phyloP scores from a whole-genome alignment of 73 alveolate species.

The Paramecium tetraurelia region DNA sequence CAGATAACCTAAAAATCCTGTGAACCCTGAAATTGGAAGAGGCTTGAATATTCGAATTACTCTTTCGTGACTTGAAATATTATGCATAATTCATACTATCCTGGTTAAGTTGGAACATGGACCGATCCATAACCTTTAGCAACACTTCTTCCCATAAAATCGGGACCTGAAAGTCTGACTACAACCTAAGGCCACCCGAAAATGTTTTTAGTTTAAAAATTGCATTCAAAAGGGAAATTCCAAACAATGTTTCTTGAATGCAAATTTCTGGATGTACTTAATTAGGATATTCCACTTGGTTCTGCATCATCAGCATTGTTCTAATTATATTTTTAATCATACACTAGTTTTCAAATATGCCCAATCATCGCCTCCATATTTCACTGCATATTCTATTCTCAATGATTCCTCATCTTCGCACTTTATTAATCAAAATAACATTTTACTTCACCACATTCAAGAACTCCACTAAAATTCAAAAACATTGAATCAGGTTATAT shows the following conservation, averaged over 20 bases:
- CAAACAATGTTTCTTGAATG: slow-evolving; percentile 59
- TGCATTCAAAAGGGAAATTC: slow-evolving; percentile 63
- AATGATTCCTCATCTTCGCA: slow-evolving; percentile 60
- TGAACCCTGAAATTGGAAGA: slow-evolving; percentile 47
- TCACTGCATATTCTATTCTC: slow-evolving; percentile 48
- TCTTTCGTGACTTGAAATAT: slow-evolving; percentile 52
- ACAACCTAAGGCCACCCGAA: slow-evolving; percentile 65
- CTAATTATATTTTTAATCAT: background rate
- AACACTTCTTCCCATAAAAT: slow-evolving; percentile 56
- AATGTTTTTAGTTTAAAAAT: slow-evolving; percentile 45
- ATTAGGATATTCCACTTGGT: slow-evolving; percentile 56
- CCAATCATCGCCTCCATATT: slow-evolving; percentile 43
- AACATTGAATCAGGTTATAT: slow-evolving; percentile 7
- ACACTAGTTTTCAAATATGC: background rate
- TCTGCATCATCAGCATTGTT: slow-evolving; percentile 27
- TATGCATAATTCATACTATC: slow-evolving; percentile 34
- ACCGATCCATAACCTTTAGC: slow-evolving; percentile 65
- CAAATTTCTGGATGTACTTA: slow-evolving; percentile 44
- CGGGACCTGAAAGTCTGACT: slow-evolving; percentile 44
- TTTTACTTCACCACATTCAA: slow-evolving; percentile 64
- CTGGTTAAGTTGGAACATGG: slow-evolving; percentile 62
- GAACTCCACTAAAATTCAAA: slow-evolving; percentile 55
- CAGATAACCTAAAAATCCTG: slow-evolving; percentile 56
- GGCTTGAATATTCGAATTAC: slow-evolving; percentile 50
- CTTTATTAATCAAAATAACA: background rate